Percentiles rank a stretch among this genome's conserved stretches.
Evolutionary conservation across 495 filamentous ascomycete species (phyloP).

Genomic region (Chaetomidium leptoderma): DNA sequence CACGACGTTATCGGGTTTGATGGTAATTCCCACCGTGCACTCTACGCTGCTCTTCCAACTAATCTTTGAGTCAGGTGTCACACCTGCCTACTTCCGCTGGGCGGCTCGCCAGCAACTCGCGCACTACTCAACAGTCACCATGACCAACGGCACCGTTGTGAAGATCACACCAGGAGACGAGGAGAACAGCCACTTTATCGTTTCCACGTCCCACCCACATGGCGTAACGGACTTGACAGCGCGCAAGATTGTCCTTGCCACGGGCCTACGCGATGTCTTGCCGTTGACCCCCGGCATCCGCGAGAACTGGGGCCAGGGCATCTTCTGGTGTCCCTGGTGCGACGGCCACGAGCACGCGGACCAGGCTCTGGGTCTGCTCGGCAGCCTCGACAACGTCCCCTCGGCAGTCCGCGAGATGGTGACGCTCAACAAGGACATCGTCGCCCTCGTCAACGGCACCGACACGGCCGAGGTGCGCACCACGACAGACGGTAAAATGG

Average conservation of each 20-base stretch:
- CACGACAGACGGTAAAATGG: slow-evolving; percentile 36
- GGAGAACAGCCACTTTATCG: slow-evolving; percentile 44
- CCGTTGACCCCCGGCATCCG: slow-evolving; percentile 49
- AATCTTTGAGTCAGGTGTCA: slow-evolving; percentile 45
- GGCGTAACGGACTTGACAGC: slow-evolving; percentile 32
- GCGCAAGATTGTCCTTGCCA: slow-evolving; percentile 53
- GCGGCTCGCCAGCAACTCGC: slow-evolving; percentile 50
- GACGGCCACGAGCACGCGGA: slow-evolving; percentile 57
- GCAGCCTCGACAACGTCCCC: slow-evolving; percentile 40
- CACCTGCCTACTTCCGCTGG: slow-evolving; percentile 48
- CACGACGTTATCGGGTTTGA: slow-evolving; percentile 58
- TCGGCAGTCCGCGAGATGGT: slow-evolving; percentile 46
- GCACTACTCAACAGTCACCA: slow-evolving; percentile 44
- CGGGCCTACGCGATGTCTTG: slow-evolving; percentile 51
- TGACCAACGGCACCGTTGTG: slow-evolving; percentile 50
- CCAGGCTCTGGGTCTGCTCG: slow-evolving; percentile 52
- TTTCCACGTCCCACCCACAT: slow-evolving; percentile 14
- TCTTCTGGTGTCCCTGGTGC: slow-evolving; percentile 62
- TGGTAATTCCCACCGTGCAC: no score
- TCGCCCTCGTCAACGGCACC: slow-evolving; percentile 54
- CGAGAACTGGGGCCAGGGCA: slow-evolving; percentile 53
- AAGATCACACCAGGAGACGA: slow-evolving; percentile 37
- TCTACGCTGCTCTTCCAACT: no score
- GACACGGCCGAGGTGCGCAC: slow-evolving; percentile 41
- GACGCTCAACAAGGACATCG: slow-evolving; percentile 41